Base-by-base conservation (phyloP, 139 green algal species). In the Closterium sp. region DNA sequence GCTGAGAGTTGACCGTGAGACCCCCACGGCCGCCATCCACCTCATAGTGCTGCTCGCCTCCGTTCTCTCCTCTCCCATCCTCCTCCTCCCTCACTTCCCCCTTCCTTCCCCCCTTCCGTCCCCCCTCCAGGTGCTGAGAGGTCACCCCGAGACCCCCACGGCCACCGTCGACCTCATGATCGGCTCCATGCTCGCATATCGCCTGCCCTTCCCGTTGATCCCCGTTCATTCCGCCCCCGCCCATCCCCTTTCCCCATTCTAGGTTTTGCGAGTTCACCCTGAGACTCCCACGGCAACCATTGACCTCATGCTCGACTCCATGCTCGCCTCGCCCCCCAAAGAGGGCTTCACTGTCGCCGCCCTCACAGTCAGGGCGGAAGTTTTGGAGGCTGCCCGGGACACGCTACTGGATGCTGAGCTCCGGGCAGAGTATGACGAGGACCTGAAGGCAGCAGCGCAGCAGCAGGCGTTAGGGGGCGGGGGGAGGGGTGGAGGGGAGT, bases 371-470 rank as follows among this genome's bases (percentile, higher is more conserved):
- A 90, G 90, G 23, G 21, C 43, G 31, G 88, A 93, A 33, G 33
- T 93, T 69, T 34, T 93, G 90, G 34, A 36, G 69, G 87, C 76
- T 28, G 90, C 90, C 21, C 87, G 87, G 69, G 90, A 87, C 66
- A 90, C 88, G 38, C 86, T 93, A 28, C 34, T 85, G 4, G 90
- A 93, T 31, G 21, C 30, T 34, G 34, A 35, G 31, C 28, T 85
- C 21, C 90, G 90, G 38, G 88, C 31, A 43, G 91, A 91, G 34
- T 93, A 93, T 90, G 66, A 93, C 84, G 88, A 93, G 25, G 91
- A 84, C 38, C 83, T 92, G 87, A 76, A 76, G 55, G 55, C 55
- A 76, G 55, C 55, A 28, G 55, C 55, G 55, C 55, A 76, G 55
- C 55, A 76, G 55, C 55, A 76, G 55, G 55, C 16, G 55, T 76